Conservation (phyloP, 768 basidiomycete genomes). For the Panus rudis region DNA sequence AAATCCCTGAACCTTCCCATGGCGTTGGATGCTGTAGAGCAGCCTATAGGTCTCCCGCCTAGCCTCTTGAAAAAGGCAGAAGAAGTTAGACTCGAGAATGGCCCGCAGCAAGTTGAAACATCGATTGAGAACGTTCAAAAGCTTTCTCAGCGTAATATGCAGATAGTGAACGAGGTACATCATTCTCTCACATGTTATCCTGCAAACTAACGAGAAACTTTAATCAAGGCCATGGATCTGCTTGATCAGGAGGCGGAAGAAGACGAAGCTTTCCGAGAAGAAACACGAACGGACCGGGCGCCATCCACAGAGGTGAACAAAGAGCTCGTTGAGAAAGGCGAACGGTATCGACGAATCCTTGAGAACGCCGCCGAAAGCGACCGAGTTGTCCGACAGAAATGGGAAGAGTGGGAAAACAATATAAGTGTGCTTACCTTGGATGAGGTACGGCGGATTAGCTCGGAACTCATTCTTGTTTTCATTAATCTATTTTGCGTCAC, state of each 20-base stretch:
- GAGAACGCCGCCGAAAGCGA: conserved; percentile 71
- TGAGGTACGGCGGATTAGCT: conserved; percentile 31
- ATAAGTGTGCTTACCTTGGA: conserved; percentile 68
- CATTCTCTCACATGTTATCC: neutral
- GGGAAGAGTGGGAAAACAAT: conserved; percentile 79
- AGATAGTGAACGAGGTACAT: conserved; percentile 69
- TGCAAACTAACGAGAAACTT: neutral
- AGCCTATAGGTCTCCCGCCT: conserved; percentile 82
- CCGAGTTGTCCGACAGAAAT: conserved; percentile 69
- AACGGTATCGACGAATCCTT: conserved; percentile 67
- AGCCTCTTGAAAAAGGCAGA: conserved; percentile 81
- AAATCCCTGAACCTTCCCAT: conserved; percentile 75
- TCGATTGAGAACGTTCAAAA: conserved; percentile 68
- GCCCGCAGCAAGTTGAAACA: conserved; percentile 61
- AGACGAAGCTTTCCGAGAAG: conserved; percentile 63
- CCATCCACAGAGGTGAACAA: conserved; percentile 78
- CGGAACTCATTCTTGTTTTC: conserved; percentile 4
- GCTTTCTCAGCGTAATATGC: conserved; percentile 53
- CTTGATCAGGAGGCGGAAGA: conserved; percentile 88
- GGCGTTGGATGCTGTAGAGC: conserved; percentile 80
- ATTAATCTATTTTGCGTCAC: neutral
- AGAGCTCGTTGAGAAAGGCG: conserved; percentile 63
- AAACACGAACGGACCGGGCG: conserved; percentile 38
- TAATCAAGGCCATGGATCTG: conserved; percentile 69
- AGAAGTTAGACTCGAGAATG: conserved; percentile 75